Conservation (phyloP, 2,329 filamentous ascomycete species). For the Alternaria sp. region DNA sequence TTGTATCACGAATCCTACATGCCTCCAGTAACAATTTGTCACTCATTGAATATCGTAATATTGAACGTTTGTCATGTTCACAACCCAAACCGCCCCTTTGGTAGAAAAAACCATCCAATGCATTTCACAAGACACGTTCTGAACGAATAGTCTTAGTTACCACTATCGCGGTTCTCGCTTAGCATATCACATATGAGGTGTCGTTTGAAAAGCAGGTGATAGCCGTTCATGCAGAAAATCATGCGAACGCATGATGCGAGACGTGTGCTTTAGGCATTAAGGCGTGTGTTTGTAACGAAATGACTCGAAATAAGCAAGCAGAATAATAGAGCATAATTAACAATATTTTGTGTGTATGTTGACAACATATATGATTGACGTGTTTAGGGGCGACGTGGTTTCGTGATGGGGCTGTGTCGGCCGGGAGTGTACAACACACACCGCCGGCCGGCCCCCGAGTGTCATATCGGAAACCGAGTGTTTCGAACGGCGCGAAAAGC, state of each 20-base stretch:
- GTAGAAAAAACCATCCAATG: neutral
- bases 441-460: neutral
- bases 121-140: neutral
- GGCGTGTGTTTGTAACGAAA: neutral
- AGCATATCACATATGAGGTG: neutral
- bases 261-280: neutral
- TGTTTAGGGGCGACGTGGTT: constrained; percentile 3
- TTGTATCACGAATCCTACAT: neutral
- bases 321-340: constrained; percentile 11
- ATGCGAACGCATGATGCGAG: neutral
- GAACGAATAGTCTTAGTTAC: neutral
- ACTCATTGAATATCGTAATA: neutral
- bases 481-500: neutral
- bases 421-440: constrained; percentile 1
- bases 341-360: neutral
- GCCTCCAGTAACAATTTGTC: neutral
- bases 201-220: constrained; percentile 1
- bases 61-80: neutral
- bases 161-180: neutral
- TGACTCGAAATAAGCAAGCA: neutral
- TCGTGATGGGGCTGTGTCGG: constrained; percentile 5
- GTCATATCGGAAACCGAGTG: constrained; percentile 1
- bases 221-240: neutral
- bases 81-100: neutral
- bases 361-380: neutral